phyloP scores from a whole-genome alignment of 306 rosid species.

The Oxytropis ochrocephala region DNA sequence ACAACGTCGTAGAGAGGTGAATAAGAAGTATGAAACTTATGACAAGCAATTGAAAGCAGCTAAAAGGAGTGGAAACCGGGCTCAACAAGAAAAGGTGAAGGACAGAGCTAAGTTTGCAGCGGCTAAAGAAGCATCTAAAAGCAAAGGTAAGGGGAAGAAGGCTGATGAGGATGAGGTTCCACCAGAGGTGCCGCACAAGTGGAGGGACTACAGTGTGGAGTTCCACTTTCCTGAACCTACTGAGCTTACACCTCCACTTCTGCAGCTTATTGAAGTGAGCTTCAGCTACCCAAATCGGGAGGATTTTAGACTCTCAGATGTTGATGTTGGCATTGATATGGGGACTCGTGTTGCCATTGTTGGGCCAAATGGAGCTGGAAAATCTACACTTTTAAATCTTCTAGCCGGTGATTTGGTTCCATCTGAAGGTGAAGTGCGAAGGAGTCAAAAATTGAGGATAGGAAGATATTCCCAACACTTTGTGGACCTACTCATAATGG shows the following conservation, averaged over 20 bases:
- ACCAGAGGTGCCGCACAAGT: constrained; percentile 24
- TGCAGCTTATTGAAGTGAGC: background rate
- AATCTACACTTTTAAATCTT: background rate
- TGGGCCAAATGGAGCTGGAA: background rate
- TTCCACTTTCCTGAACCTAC: background rate
- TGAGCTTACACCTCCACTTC: background rate
- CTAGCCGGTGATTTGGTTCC: background rate
- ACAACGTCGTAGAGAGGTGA: constrained; percentile 65
- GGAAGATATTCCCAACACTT: background rate
- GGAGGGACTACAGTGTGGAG: background rate
- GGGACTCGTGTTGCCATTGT: background rate
- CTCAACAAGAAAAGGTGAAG: constrained; percentile 59
- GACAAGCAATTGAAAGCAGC: too few relatives aligned
- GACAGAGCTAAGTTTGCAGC: background rate
- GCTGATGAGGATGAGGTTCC: constrained; percentile 43
- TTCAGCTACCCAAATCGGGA: background rate
- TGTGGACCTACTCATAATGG: background rate
- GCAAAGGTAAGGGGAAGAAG: background rate
- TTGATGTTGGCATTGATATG: background rate
- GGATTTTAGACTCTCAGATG: background rate
- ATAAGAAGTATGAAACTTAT: constrained; percentile 35
- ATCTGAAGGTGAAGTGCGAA: background rate
- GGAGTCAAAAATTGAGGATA: background rate
- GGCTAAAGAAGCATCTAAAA: too few relatives aligned
- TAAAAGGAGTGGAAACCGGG: constrained; percentile 15